These are phyloP conservation scores for sweet orange (Citrus sinensis) DNA, from an alignment of 345 rosid species.

Conservation along the genomic window DNA sequence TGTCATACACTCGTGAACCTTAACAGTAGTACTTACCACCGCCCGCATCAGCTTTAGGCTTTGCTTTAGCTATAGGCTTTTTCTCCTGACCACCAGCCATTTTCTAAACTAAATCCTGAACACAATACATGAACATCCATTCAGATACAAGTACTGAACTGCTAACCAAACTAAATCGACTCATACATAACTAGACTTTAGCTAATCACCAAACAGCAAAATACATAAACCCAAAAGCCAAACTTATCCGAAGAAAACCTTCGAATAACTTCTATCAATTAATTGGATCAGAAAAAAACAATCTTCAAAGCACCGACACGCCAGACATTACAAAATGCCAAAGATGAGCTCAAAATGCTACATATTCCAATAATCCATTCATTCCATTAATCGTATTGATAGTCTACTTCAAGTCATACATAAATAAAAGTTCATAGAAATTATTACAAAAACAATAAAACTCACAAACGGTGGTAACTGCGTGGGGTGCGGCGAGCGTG, in stretches of 20 bases:
- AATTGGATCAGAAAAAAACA: neutral
- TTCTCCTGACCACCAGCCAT: slow-evolving; percentile 32
- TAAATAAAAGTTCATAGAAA: too few species aligned
- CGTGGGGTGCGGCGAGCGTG: too few species aligned
- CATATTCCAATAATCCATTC: too few species aligned
- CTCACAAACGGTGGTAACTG: too few species aligned
- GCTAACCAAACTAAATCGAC: neutral
- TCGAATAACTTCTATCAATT: neutral
- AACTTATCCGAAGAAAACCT: neutral
- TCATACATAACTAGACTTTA: neutral
- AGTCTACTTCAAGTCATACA: too few species aligned
- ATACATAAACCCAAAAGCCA: neutral
- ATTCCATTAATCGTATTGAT: too few species aligned
- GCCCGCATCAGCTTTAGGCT: slow-evolving; percentile 6
- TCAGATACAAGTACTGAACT: neutral
- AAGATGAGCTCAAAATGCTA: too few species aligned
- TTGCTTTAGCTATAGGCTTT: neutral
- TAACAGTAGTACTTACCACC: slow-evolving; percentile 7
- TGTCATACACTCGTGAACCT: neutral
- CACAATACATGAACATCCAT: neutral
- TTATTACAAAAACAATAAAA: too few species aligned
- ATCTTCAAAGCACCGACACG: neutral
- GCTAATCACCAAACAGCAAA: neutral
- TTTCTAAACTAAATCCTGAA: neutral
- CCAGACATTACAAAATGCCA: too few species aligned